Base-by-base conservation (phyloP, 2,329 filamentous ascomycete genomes). In the Cytospora schulzeri region DNA sequence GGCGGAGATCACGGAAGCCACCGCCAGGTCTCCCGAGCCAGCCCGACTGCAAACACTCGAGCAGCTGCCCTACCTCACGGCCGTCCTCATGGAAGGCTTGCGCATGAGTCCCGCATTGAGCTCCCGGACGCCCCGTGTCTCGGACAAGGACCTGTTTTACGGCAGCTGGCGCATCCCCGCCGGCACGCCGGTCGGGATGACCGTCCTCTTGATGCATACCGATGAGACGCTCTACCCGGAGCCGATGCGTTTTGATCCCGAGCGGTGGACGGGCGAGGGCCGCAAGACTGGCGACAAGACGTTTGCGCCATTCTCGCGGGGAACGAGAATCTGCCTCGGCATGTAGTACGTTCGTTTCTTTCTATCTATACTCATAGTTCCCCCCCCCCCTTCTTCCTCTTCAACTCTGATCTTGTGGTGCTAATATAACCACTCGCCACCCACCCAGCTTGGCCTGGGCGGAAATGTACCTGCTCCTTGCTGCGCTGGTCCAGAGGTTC, bases 21-120 rank as follows among this genome's bases (percentile, higher is more conserved):
- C 53, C 26, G 22, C 26, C n/a, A 45, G 33, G 12, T 11, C 28
- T 7, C 12, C 29, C 17, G 26, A 28, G 15, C 8, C 29, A 17
- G 19, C 28, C 17, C 1, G 5, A 8, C 54, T 62, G 14, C 28
- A 24, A 1, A 6, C 28, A 28, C 31, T 64, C 2, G 57, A 64
- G 66, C 68, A 71, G 60, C 67, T 76, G 17, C 72, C 71, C 1
- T 82, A 81, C 65, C 73, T 83, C 6, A 75, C 76, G 8, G 78
- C 80, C 0, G 76, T 80, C 0, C 70, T 83, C 17, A 77, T 74
- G 35, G 81, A 84, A 68, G 75, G 77, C 1, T 71, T 82, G 68
- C 76, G 82, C 1, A 64, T 83, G 0, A 77, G 80, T 56, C 78
- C 80, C 1, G 76, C 73, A 0, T 69, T 80, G 6, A 76, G 74